Evolutionary conservation across 306 rosid genomes (phyloP).

Genomic region (Inga oerstediana): DNA sequence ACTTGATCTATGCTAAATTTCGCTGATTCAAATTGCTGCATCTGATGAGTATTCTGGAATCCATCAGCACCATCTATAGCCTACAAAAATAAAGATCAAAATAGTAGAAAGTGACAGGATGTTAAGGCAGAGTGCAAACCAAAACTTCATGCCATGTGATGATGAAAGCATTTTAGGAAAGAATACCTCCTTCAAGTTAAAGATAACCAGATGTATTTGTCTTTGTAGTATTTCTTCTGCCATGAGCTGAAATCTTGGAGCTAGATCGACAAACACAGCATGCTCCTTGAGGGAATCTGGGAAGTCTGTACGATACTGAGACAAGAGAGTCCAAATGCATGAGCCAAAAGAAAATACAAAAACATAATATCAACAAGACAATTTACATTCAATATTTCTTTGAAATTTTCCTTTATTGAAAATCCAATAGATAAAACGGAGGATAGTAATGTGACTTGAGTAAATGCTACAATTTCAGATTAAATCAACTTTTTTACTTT

Average conservation of each 20-base stretch:
- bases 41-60: slow-evolving; percentile 91
- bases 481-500: not conserved
- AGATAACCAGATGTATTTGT: slow-evolving; percentile 78
- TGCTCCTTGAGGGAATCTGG: slow-evolving; percentile 87
- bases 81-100: slow-evolving; percentile 45
- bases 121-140: slow-evolving; percentile 6
- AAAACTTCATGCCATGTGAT: slow-evolving; percentile 10
- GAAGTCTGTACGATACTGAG: slow-evolving; percentile 84
- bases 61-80: slow-evolving; percentile 90
- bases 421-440: slow-evolving; percentile 6
- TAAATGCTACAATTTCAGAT: slow-evolving; percentile 10
- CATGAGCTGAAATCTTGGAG: slow-evolving; percentile 84
- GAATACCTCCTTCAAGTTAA: slow-evolving; percentile 83
- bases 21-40: slow-evolving; percentile 73
- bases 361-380: not conserved
- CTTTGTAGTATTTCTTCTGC: slow-evolving; percentile 84
- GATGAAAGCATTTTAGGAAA: slow-evolving; percentile 32
- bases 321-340: slow-evolving; percentile 33
- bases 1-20: slow-evolving; percentile 95
- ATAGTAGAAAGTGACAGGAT: slow-evolving; percentile 30
- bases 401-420: slow-evolving; percentile 15
- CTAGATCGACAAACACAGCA: slow-evolving; percentile 88
- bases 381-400: slow-evolving; percentile 22
- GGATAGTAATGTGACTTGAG: slow-evolving; percentile 15
- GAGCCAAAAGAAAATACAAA: slow-evolving; percentile 31